Evolutionary conservation across 2,329 filamentous ascomycete species (phyloP), one percentile per base, ranked within the genome.

Genomic region (Ceratocystis alfenasii): DNA sequence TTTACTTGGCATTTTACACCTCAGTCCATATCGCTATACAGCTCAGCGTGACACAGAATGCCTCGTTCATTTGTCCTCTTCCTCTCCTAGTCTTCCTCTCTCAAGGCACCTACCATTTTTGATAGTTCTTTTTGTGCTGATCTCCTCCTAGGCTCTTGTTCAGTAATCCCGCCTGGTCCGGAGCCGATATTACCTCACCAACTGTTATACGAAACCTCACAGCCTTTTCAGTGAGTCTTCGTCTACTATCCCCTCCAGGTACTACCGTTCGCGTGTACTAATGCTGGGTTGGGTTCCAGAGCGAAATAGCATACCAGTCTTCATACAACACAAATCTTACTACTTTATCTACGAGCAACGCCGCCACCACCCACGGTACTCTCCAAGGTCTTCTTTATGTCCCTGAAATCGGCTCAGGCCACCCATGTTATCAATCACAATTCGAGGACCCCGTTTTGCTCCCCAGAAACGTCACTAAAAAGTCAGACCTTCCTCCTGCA

Each of bases 381-480:
- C 84, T 94, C 45, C 82, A 84, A 69, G 93, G 93, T 68, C 82
- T 96, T 17, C 81, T 97, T 66, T 97, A 94, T 74, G 87, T 95
- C 1, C 94, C 93, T 3, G 83, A 86, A 68, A 79, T 96, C 50
- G 73, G 76, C 5, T 66, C 72, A 10, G 73, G 79, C 66, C 81
- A 87, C 68, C 75, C 79, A 0, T 96, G 92, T 76, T 79, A 80
- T 72, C 77, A 83, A 17, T 75, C 82, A 60, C 84, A 87, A 53
- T 80, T 80, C 50, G 74, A 81, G n/a, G 65, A 67, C 20, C 66
- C 68, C 28, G 65, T 69, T 59, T 85, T 87, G 70, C 80, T 96
- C 7, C 89, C 91, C 1, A 71, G 74, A 46, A 92, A 94, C 74
- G 89, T 85, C 65, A 95, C 90, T 12, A 84, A 87, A 17, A 81